Conservation (phyloP, 2,329 filamentous ascomycete species). For the Ophiostoma tasmaniense region DNA sequence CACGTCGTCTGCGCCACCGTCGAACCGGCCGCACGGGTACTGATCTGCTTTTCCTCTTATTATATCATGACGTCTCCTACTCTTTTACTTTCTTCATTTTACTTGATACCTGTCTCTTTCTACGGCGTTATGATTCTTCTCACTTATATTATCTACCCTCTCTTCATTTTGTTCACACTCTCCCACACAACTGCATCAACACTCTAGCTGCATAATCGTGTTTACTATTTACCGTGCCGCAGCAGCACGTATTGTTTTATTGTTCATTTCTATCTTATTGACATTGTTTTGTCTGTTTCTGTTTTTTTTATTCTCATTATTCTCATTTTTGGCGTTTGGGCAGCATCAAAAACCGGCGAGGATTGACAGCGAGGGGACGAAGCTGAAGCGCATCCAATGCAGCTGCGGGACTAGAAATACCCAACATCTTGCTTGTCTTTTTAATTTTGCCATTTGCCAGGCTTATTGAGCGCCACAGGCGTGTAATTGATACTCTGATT, state of each 20-base stretch:
- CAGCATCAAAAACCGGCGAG: not conserved
- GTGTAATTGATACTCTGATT: not conserved
- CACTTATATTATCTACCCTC: not conserved
- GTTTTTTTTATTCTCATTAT: not conserved
- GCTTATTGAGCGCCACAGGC: not conserved
- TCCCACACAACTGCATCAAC: not conserved
- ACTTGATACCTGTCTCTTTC: not conserved
- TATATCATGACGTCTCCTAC: not conserved
- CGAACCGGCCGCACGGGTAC: not conserved
- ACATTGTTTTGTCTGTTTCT: not conserved
- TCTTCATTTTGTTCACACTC: not conserved
- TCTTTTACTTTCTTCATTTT: not conserved
- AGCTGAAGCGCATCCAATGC: not conserved
- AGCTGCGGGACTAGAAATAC: not conserved
- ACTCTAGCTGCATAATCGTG: not conserved
- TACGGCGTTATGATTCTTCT: not conserved
- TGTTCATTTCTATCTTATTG: not conserved
- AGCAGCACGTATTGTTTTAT: not conserved
- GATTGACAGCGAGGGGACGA: not conserved
- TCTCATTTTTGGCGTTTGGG: not conserved
- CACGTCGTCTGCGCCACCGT: not conserved
- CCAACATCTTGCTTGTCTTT: constrained; percentile 2
- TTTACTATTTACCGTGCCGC: not conserved
- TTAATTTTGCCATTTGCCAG: not conserved
- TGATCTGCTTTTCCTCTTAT: not conserved